A percentile compares a stretch with the other conserved stretches of the same genome.
Conservation (phyloP, 768 basidiomycete species). For the Albatrellus ellisii region DNA sequence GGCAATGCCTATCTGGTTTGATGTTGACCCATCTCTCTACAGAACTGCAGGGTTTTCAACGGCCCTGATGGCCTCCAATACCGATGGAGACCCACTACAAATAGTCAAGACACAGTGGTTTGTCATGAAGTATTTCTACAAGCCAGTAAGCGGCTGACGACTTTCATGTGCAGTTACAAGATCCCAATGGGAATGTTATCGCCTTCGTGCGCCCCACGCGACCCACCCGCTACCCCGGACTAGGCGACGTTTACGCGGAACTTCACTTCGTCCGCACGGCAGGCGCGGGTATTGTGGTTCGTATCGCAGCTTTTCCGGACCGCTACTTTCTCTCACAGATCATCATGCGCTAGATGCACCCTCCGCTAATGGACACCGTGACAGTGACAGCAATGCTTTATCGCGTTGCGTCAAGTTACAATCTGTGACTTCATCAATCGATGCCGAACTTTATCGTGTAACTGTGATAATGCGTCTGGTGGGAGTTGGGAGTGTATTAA, state of each 20-base stretch:
- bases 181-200: slow-evolving; percentile 52
- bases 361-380: slow-evolving; percentile 83
- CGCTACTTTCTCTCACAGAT: slow-evolving; percentile 6
- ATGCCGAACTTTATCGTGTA: slow-evolving; percentile 7
- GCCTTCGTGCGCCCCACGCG: slow-evolving; percentile 73
- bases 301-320: slow-evolving; percentile 11
- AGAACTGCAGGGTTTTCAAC: slow-evolving; percentile 45
- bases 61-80: slow-evolving; percentile 76
- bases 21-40: slow-evolving; percentile 7
- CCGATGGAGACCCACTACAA: slow-evolving; percentile 63
- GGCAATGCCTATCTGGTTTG: neutral
- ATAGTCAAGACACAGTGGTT: slow-evolving; percentile 37
- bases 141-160: slow-evolving; percentile 3
- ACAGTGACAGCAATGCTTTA: slow-evolving; percentile 79
- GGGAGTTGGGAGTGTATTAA: no score
- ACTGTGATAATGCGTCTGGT: no score
- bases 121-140: slow-evolving; percentile 8
- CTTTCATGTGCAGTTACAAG: slow-evolving; percentile 44
- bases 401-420: slow-evolving; percentile 52
- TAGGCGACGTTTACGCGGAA: slow-evolving; percentile 80
- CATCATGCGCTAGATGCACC: slow-evolving; percentile 49
- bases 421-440: slow-evolving; percentile 17
- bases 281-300: slow-evolving; percentile 73
- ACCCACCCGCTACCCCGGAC: slow-evolving; percentile 62
- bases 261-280: slow-evolving; percentile 71